Percentiles rank a stretch among this genome's conserved stretches.
Conservation (phyloP, 345 rosid genomes). For the Brassica carinata region DNA sequence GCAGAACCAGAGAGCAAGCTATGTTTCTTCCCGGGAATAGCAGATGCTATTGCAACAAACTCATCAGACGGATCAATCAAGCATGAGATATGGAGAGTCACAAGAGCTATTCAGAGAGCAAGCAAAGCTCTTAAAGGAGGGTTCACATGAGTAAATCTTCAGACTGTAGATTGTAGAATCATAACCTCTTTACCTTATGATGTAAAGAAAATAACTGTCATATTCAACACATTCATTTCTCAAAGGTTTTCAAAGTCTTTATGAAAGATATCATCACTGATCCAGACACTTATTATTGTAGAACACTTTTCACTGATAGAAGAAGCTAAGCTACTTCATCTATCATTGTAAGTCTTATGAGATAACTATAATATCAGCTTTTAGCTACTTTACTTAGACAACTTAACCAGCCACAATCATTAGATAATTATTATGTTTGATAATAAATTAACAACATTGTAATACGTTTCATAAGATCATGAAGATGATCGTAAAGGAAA, state of each 20-base stretch:
- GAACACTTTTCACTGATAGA: too few species aligned
- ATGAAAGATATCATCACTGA: background rate
- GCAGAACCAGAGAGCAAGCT: constrained; percentile 58
- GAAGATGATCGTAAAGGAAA: background rate
- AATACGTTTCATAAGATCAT: background rate
- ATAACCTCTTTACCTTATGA: background rate
- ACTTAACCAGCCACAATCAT: background rate
- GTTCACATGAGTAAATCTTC: constrained; percentile 34
- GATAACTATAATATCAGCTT: background rate
- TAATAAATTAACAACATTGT: background rate
- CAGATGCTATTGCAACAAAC: constrained; percentile 58
- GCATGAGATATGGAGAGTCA: constrained; percentile 89
- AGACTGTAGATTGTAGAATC: constrained; percentile 30
- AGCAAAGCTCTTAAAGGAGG: constrained; percentile 73
- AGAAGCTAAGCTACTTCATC: too few species aligned
- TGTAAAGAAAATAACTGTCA: too few species aligned
- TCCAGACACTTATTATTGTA: background rate
- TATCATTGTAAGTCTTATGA: background rate
- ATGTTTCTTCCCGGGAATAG: constrained; percentile 76
- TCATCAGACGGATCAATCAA: constrained; percentile 44
- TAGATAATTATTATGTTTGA: background rate
- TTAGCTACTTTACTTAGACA: background rate
- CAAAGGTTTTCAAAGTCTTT: background rate
- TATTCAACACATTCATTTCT: background rate
- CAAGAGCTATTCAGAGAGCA: constrained; percentile 87